phyloP scores from a whole-genome alignment of 805 yeast genomes.

The Candida coquimbonensis region DNA sequence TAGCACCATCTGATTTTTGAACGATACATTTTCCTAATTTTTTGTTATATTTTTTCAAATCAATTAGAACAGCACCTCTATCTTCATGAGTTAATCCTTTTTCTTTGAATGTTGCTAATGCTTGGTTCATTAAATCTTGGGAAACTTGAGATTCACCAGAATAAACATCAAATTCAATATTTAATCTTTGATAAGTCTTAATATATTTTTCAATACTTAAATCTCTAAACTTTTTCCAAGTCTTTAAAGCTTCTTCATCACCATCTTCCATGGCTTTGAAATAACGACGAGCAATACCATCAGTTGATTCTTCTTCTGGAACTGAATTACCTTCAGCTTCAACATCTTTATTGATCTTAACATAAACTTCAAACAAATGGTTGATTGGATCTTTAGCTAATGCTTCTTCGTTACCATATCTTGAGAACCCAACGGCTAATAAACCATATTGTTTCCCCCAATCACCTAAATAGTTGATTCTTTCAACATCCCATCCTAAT shows the following conservation, averaged over 20 bases:
- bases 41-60: constrained; percentile 77
- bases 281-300: constrained; percentile 79
- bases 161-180: constrained; percentile 80
- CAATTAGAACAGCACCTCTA: constrained; percentile 85
- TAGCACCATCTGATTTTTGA: constrained; percentile 92
- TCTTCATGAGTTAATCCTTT: constrained; percentile 75
- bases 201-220: constrained; percentile 81
- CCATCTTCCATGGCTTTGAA: constrained; percentile 93
- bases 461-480: constrained; percentile 95
- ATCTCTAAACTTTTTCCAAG: constrained; percentile 90
- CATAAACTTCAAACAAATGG: constrained; percentile 93
- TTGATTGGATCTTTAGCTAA: constrained; percentile 78
- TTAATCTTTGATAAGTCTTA: constrained; percentile 84
- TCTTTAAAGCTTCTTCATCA: constrained; percentile 64
- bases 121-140: constrained; percentile 60
- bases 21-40: constrained; percentile 90
- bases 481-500: constrained; percentile 85
- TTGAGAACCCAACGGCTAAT: constrained; percentile 85
- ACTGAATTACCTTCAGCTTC: constrained; percentile 44
- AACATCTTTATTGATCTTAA: constrained; percentile 74
- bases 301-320: constrained; percentile 45
- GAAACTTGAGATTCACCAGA: constrained; percentile 96
- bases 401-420: constrained; percentile 73
- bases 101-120: constrained; percentile 53
- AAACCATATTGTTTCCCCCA: constrained; percentile 99